Base-by-base conservation (phyloP, 1,139 yeast species). In the Scheffersomyces segobiensis region DNA sequence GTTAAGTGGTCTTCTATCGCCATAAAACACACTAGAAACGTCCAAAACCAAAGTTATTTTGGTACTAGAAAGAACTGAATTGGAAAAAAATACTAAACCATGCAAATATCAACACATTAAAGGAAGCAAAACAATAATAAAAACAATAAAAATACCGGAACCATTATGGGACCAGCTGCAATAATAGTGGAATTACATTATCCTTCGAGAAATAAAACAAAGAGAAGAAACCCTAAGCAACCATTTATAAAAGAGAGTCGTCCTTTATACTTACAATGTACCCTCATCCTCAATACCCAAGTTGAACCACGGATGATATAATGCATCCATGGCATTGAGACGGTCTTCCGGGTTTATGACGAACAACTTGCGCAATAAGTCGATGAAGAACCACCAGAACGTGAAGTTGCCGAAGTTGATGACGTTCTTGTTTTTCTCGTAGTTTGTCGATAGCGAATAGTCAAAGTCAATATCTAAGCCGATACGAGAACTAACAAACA, bases 211-310 rank as follows among this genome's bases (percentile, higher is more conserved):
- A 32, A 12, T 32, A 32, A 32, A 32, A 14, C 8, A 32, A 17
- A 32, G 17, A 32, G 42, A 32, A 32, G 42, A 32, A 32, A 32
- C 8, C 42, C 42, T 24, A 24, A 7, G 42, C 14, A 32, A 32
- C 42, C 42, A 32, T 32, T 32, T 32, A 32, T 32, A 32, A 32
- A 32, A 14, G 17, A 24, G 8, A 24, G 42, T 12, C 17, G 42
- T 32, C 42, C 42, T 32, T 32, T 32, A 32, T 32, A 52, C 53
- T 60, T 47, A 69, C 49, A 57, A 50, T 17, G 88, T 86, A n/a
- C 91, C 95, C 66, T 89, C 93, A 73, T 89, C 96, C 65, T 87
- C 85, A 56, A 88, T 87, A 46, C 95, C 96, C 67, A 81, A 80
- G 65, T 85, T 83, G 71, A 90, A 89, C 93, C 95, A 89, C 57